Evolutionary conservation across 331 rosid species (phyloP).

Genomic region (Telfairia occidentalis): DNA sequence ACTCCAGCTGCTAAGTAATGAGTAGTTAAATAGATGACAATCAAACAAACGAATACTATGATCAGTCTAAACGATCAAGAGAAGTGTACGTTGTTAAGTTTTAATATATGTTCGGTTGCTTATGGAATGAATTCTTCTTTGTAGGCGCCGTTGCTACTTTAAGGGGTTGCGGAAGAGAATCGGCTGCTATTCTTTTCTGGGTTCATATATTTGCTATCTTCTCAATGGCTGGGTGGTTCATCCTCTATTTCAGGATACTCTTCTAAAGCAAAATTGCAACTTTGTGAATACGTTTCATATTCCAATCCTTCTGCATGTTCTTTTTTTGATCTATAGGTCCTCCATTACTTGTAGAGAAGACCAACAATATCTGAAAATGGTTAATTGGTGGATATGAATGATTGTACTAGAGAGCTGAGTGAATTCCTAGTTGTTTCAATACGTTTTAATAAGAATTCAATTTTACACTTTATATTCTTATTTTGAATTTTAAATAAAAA

Average conservation of each 20-base stretch:
- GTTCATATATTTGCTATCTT: constrained; percentile 83
- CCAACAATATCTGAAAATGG: neutral
- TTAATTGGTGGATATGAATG: neutral
- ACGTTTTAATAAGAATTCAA: neutral
- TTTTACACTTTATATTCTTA: neutral
- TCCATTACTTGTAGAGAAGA: neutral
- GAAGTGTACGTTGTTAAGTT: neutral
- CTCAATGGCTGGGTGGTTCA: constrained; percentile 91
- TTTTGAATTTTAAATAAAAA: no score
- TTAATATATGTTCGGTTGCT: neutral
- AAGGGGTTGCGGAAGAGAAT: constrained; percentile 92
- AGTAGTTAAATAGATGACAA: no score
- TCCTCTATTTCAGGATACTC: constrained; percentile 59
- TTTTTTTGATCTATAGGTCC: neutral
- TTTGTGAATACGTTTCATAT: constrained; percentile 5
- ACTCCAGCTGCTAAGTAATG: neutral
- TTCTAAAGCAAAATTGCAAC: constrained; percentile 30
- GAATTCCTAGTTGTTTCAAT: neutral
- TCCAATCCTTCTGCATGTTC: neutral
- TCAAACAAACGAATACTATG: neutral
- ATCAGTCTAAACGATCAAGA: neutral
- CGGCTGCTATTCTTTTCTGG: constrained; percentile 92
- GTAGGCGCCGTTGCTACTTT: constrained; percentile 94
- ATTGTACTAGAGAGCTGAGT: neutral
- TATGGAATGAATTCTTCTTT: neutral